A percentile compares a stretch with the other conserved stretches of the same genome.
These are phyloP conservation scores for Ogataea degrootiae DNA, from an alignment of 805 yeast genomes.

Conservation along the genomic window DNA sequence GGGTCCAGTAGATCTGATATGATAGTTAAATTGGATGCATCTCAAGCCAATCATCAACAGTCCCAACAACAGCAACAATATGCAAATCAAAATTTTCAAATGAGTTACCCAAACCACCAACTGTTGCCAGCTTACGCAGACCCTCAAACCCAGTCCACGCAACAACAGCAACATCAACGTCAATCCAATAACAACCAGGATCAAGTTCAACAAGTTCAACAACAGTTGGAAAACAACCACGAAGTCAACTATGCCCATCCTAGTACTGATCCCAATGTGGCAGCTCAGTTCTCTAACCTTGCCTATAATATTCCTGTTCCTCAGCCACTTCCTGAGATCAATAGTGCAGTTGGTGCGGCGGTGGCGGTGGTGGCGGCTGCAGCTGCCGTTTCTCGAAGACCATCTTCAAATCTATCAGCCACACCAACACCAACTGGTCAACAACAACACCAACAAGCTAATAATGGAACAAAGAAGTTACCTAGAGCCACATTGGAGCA, in stretches of 20 bases:
- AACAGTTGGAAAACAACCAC: not conserved
- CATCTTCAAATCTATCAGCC: not conserved
- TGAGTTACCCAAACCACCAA: not conserved
- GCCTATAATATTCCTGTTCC: not conserved
- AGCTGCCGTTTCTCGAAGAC: not conserved
- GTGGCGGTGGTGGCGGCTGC: not conserved
- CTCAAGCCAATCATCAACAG: not conserved
- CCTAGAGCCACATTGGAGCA: conserved; percentile 36
- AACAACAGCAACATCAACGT: conserved; percentile 5
- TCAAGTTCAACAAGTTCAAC: conserved; percentile 5
- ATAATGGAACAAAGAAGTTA: conserved; percentile 8
- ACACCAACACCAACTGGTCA: not conserved
- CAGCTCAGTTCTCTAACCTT: not conserved
- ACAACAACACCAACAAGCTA: not conserved
- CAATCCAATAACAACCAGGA: conserved; percentile 3
- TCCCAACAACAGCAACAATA: not conserved
- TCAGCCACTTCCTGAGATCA: conserved; percentile 1
- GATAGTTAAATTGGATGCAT: no score
- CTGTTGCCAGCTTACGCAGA: not conserved
- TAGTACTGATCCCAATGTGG: not conserved
- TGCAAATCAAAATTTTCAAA: not conserved
- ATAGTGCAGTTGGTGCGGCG: not conserved
- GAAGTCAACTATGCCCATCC: no score
- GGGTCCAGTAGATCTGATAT: not conserved
- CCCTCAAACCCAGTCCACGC: not conserved